Evolutionary conservation across 1,139 yeast genomes (phyloP), one percentile per base, ranked within the genome.

Genomic region (Saccharomycopsis hybrid): DNA sequence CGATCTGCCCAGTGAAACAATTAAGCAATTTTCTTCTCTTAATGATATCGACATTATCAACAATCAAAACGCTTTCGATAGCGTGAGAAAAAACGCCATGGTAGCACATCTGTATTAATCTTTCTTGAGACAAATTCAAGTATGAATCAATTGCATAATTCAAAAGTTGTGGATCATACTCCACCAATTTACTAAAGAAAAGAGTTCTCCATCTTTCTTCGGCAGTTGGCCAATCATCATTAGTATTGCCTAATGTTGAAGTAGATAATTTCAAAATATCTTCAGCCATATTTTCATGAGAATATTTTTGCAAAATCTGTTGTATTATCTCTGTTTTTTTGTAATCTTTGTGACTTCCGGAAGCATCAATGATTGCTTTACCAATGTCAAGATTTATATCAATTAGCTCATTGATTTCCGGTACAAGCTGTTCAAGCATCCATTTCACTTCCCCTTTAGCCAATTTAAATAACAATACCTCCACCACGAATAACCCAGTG

Each of bases 1-100:
- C 81, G 36, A 79, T 71, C 51, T 77, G 77, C 5, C 72, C 75
- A 44, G 70, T 59, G 54, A 92, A 72, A 13, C 74, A 68, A 62
- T 90, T 89, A 55, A 90, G 69, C 38, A 90, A 65, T 53, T 73
- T 72, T 60, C 90, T 78, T 59, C 95, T 81, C 56, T 80, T 72
- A 38, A 85, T 69, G 36, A 76, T 68, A 35, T 77, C 78, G 8
- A 75, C 70, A 5, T 72, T 64, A 48, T 73, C 74, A 1, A 83
- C 76, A 4, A 66, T 67, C 48, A 85, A 64, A 2, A 84, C 73
- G 54, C 74, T 70, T 60, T 85, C 94, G 33, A 89, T 78, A 39
- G 86, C 89, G 62, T 86, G 96, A 1, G 95, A 87, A 58, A 86
- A 87, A 2, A 88, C 94, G 9, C 96, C 94, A 64, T 89, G 96